These are phyloP conservation scores for Eragrostis nindensis DNA, from an alignment of 176 grass and related monocot genomes.

Conservation along the genomic window DNA sequence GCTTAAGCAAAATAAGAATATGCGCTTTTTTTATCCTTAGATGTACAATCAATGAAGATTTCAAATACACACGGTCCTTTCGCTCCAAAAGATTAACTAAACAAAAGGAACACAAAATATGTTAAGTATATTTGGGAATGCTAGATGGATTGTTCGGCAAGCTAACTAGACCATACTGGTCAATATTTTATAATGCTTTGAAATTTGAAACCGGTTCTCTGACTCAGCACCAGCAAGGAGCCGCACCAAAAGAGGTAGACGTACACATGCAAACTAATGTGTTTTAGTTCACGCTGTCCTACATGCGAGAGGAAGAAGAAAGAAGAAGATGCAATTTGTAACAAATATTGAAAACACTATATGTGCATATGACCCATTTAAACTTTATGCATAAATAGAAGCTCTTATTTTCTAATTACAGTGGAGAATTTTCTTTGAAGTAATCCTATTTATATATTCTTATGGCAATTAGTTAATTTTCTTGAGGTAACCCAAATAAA, in stretches of 20 bases:
- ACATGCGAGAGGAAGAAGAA: neutral
- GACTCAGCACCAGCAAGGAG: neutral
- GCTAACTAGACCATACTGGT: neutral
- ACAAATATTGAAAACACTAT: neutral
- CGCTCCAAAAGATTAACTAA: neutral
- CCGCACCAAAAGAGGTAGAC: neutral
- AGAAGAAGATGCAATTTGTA: neutral
- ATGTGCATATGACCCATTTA: neutral
- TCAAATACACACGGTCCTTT: neutral
- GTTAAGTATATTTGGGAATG: neutral
- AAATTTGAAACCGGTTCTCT: neutral
- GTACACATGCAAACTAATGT: neutral
- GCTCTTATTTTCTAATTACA: neutral
- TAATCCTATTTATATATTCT: neutral
- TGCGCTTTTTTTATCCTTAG: too few species aligned
- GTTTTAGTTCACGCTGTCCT: neutral
- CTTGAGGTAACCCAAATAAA: neutral
- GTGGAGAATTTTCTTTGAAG: too few species aligned
- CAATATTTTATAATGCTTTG: slow-evolving; percentile 1
- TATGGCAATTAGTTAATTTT: neutral
- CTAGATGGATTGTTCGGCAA: neutral
- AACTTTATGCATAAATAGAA: neutral
- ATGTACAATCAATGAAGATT: neutral
- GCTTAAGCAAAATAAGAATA: too few species aligned
- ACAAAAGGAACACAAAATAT: neutral